Percentiles rank a stretch among this genome's conserved stretches.
phyloP scores from a whole-genome alignment of 2,329 filamentous ascomycete species.

The Fusarium devonianum region DNA sequence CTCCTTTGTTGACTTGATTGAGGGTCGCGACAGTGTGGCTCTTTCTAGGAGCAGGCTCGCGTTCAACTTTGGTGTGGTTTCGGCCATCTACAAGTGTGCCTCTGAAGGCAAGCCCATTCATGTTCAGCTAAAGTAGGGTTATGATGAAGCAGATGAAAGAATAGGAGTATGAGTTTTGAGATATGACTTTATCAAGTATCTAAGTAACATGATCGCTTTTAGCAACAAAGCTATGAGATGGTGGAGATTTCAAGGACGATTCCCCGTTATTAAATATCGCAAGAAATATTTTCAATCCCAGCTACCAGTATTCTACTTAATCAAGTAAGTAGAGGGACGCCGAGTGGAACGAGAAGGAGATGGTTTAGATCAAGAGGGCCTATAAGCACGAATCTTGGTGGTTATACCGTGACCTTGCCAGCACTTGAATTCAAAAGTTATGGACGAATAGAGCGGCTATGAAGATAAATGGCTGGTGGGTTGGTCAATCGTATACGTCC shows the following conservation, averaged over 20 bases:
- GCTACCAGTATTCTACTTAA: no score
- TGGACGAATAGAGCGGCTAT: not conserved
- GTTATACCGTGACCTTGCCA: not conserved
- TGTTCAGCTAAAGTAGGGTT: constrained; percentile 10
- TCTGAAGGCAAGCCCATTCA: constrained; percentile 11
- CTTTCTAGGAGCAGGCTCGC: constrained; percentile 14
- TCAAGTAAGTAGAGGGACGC: not conserved
- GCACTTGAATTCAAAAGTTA: not conserved
- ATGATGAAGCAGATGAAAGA: not conserved
- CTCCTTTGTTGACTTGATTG: constrained; percentile 17
- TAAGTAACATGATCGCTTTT: not conserved
- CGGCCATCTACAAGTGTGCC: constrained; percentile 17
- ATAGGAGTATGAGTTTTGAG: not conserved
- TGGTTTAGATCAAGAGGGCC: not conserved
- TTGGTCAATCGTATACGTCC: not conserved
- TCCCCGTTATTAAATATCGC: no score
- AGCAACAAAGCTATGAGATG: no score
- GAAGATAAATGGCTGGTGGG: not conserved
- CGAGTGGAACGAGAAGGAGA: not conserved
- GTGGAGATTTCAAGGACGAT: no score
- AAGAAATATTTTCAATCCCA: no score
- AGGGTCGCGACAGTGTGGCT: constrained; percentile 16
- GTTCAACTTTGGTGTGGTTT: constrained; percentile 20
- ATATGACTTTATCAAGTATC: not conserved
- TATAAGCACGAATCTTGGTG: not conserved